Evolutionary conservation across 495 filamentous ascomycete genomes (phyloP).

Genomic region (Lasiosphaeriaceae sp.): DNA sequence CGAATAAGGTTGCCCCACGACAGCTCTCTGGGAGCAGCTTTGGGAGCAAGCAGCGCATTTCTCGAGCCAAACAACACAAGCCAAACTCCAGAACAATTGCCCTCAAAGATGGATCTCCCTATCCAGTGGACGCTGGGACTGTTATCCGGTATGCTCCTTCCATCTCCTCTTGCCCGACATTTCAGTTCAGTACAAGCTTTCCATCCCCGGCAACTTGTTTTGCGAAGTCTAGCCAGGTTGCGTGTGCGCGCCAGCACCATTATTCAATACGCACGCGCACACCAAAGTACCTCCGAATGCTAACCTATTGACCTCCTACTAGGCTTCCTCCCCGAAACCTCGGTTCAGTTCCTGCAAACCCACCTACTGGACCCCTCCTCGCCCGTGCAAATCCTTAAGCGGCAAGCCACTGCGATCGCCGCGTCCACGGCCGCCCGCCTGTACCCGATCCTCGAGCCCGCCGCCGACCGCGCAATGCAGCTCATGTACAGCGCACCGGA

Average conservation of each 20-base stretch:
- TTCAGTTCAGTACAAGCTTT: too few species aligned
- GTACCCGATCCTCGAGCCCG: constrained; percentile 40
- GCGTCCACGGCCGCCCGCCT: background rate
- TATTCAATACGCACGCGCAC: too few species aligned
- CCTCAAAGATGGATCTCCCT: constrained; percentile 3
- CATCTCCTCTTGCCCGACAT: too few species aligned
- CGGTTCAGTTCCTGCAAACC: constrained; percentile 30
- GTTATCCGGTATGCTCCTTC: background rate
- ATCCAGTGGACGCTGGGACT: background rate
- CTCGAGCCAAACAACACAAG: background rate
- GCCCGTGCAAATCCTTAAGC: constrained; percentile 31
- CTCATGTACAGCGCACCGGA: constrained; percentile 48
- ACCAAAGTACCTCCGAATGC: background rate
- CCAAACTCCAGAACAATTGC: too few species aligned
- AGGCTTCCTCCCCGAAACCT: constrained; percentile 41
- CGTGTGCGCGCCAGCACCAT: too few species aligned
- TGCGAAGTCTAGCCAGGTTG: too few species aligned
- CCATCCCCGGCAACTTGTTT: too few species aligned
- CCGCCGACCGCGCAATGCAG: constrained; percentile 40
- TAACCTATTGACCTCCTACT: background rate
- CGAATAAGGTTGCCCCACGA: too few species aligned
- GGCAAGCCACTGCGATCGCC: constrained; percentile 2
- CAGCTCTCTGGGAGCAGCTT: too few species aligned
- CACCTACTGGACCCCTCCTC: constrained; percentile 36
- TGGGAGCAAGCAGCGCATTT: too few species aligned